These are phyloP conservation scores for Pinguiococcus pyrenoidosus DNA, from an alignment of 108 stramenopile species.

Conservation along the genomic window DNA sequence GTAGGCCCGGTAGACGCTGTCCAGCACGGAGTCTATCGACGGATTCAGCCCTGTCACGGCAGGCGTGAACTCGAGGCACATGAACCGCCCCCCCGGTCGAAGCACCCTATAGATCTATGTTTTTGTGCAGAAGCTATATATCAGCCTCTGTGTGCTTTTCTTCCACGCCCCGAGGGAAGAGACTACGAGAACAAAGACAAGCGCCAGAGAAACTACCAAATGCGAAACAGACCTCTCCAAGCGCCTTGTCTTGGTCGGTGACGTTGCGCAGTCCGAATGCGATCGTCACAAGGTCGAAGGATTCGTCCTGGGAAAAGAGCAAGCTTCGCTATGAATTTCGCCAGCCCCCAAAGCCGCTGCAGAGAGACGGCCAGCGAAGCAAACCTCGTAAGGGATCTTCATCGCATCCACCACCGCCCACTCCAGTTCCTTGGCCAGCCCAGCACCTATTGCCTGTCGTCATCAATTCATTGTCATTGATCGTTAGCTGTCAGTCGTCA, in stretches of 20 bases:
- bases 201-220: not conserved
- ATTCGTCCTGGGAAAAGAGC: conserved; percentile 62
- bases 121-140: no score
- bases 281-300: conserved; percentile 94
- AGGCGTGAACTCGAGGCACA: conserved; percentile 87
- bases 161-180: not conserved
- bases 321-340: no score
- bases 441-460: no score
- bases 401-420: no score
- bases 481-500: no score
- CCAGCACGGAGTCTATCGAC: no score
- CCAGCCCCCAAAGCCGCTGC: no score
- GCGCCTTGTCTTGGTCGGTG: conserved; percentile 43
- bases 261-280: conserved; percentile 96
- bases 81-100: conserved; percentile 88
- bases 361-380: no score
- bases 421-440: no score
- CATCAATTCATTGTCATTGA: no score
- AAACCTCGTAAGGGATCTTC: no score
- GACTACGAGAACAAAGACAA: not conserved
- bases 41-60: conserved; percentile 41
- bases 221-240: conserved; percentile 9
- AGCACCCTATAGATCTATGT: conserved; percentile 70
- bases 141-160: no score
- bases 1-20: conserved; percentile 87